Base-by-base conservation (phyloP, 352 stramenopile genomes). In the Globisporangium echinulatum region DNA sequence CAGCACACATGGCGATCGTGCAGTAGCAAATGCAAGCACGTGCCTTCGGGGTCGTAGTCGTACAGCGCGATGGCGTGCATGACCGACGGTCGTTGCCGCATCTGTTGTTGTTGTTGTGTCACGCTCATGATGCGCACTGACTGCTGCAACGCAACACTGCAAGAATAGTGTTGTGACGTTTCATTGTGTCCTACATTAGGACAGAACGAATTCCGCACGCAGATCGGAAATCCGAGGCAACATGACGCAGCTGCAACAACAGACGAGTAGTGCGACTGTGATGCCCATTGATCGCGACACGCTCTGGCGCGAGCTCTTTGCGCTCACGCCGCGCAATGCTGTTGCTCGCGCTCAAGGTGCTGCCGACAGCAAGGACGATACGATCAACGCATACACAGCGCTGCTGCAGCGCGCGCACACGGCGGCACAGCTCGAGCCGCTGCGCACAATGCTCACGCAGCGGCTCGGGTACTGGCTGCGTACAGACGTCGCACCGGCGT, bases 241-340 rank as follows among this genome's bases (percentile, higher is more conserved):
- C 25, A 33, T 33, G 25, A 33, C 25, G 25, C 25, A 33, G 25
- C 25, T 33, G 25, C 25, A 3, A 3, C 25, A 3, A 33, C 25
- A 33, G 25, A 17, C 11, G 8, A 36, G 51, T 10, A 56, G 7
- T n/a, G 54, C 54, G 57, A 33, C 15, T n/a, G 58, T 75, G 59
- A 67, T 90, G 66, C 62, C 71, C 40, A 80, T 90, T 53, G 78
- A 88, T 55, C 70, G 73, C 42, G 69, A 80, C 52, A 67, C 83
- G 64, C 73, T 90, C 15, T 88, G 76, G 78, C 69, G 75, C 14
- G 87, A 87, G 64, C 77, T 90, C 49, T 81, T 90, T 46, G 74
- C 74, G 5, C 87, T 90, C 52, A 77, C 85, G 56, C 64, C 46
- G n/a, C 46, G 63, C 49, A 49, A 72, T 39, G 49, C 65, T 37